Evolutionary conservation across 805 yeast species (phyloP), one percentile per base, ranked within the genome.

Genomic region (Zygoascus bituminiphila): DNA sequence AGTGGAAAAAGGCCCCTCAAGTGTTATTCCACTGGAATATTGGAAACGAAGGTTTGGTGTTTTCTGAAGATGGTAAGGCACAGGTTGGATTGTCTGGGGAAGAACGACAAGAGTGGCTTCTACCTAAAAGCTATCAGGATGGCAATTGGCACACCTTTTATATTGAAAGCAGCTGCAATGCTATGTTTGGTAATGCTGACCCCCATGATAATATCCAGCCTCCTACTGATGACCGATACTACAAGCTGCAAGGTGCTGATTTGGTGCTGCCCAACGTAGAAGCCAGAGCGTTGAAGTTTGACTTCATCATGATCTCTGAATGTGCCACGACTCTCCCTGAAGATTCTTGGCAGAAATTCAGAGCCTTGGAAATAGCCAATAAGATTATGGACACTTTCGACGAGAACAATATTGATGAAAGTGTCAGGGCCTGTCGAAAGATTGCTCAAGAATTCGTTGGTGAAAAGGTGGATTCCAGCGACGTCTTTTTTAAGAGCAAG

Each of bases 91-190:
- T 93, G 55, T 86, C 95, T 9, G 93, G 89, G 17, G 91, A 88
- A 39, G 84, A 82, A 50, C 76, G 98, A 57, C 78, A 77, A 12
- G 83, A 85, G 50, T 87, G 82, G 69, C 73, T 73, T 15, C 58
- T 88, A 42, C 93, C 94, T 0, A 63, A 72, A 7, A 76, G 81
- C 71, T 71, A 69, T 54, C 55, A 64, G 42, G 73, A 67, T 44
- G 70, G 77, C 2, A 68, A 73, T 9, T 73, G 77, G 55, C 85
- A 84, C 60, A 64, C 66, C 1, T 86, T 89, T 56, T 93, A 84
- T 64, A 68, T 93, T 48, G 98, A 91, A 64, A 81, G 87, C 62
- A 85, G 93, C 12, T 89, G 96, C 63, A 93, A 91, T 66, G 95
- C 96, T 12, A 91, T 91, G 95, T 88, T 86, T 66, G 96, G 96